These are phyloP conservation scores for Medicago lupulina DNA, from an alignment of 306 rosid genomes.

Conservation along the genomic window DNA sequence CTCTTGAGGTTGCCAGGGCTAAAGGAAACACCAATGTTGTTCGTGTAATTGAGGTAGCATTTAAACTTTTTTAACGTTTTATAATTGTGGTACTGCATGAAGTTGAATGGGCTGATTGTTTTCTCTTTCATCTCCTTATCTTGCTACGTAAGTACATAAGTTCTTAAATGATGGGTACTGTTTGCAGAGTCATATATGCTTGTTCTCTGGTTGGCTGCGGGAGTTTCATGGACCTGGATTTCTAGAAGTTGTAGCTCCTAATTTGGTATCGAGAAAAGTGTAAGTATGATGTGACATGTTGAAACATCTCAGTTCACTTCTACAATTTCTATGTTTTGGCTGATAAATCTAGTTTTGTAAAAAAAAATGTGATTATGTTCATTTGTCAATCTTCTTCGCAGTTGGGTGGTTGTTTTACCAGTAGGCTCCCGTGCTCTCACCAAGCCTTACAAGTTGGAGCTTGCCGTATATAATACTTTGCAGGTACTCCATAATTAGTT, in stretches of 20 bases:
- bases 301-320: slow-evolving; percentile 40
- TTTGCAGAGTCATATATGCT: slow-evolving; percentile 78
- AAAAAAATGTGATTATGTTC: slow-evolving; percentile 25
- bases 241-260: slow-evolving; percentile 86
- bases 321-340: slow-evolving; percentile 15
- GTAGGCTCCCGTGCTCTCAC: slow-evolving; percentile 68
- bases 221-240: slow-evolving; percentile 93
- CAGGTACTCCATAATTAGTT: slow-evolving; percentile 63
- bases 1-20: slow-evolving; percentile 89
- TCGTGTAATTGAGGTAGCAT: slow-evolving; percentile 82
- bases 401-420: slow-evolving; percentile 95
- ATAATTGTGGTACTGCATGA: slow-evolving; percentile 8
- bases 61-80: slow-evolving; percentile 11
- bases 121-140: slow-evolving; percentile 33
- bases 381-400: slow-evolving; percentile 52
- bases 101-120: slow-evolving; percentile 31
- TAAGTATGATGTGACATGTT: slow-evolving; percentile 55
- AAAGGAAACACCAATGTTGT: slow-evolving; percentile 82
- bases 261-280: slow-evolving; percentile 83
- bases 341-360: slow-evolving; percentile 19
- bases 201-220: slow-evolving; percentile 95
- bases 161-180: slow-evolving; percentile 31
- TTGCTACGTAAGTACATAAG: slow-evolving; percentile 28
- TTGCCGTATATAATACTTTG: slow-evolving; percentile 73
- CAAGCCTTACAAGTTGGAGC: slow-evolving; percentile 93